Evolutionary conservation across 352 stramenopile genomes (phyloP), one percentile per base, ranked within the genome.

Genomic region (Pythium scleroteichum): DNA sequence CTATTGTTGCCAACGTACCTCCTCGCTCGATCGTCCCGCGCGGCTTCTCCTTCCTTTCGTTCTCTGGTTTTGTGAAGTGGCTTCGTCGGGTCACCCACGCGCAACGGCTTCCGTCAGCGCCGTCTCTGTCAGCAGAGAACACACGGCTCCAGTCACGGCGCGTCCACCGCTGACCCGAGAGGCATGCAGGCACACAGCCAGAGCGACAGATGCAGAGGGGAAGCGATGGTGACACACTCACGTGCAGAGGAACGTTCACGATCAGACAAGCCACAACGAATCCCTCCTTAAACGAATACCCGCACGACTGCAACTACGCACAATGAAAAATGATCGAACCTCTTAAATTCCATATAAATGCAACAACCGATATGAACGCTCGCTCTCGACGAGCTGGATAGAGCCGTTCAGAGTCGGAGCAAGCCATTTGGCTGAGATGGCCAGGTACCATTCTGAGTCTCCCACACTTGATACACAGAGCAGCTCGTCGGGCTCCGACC

Each of bases 401-500:
- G 52, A 59, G 52, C 52, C 52, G 52, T 59, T 59, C 52, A 59
- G 52, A 59, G 52, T 59, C 52, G 39, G 52, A 59, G 39, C 52
- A 59, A 45, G 23, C 6, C 19, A 44, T 44, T 44, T 44, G 38
- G 38, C 38, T 44, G 38, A 44, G 38, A 44, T 44, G 38, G 3
- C 13, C 17, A 44, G 38, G 13, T 17, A 17, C 38, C 13, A 20
- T 44, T 20, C 38, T 17, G 38, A 44, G 29, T 44, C 38, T 44
- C 13, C 38, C 38, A 44, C 38, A 44, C 38, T 44, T 44, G 38
- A 44, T 44, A 44, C 38, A 44, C 38, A 20, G 41, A 12, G n/a
- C 12, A 2, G 24, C 41, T 48, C 3, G 17, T 48, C n/a, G 24
- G 17, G 9, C 3, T 24, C 8, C 12, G 41, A 3, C n/a, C n/a